Evolutionary conservation across 768 basidiomycete genomes (phyloP).

Genomic region (Phylloporus sp.): DNA sequence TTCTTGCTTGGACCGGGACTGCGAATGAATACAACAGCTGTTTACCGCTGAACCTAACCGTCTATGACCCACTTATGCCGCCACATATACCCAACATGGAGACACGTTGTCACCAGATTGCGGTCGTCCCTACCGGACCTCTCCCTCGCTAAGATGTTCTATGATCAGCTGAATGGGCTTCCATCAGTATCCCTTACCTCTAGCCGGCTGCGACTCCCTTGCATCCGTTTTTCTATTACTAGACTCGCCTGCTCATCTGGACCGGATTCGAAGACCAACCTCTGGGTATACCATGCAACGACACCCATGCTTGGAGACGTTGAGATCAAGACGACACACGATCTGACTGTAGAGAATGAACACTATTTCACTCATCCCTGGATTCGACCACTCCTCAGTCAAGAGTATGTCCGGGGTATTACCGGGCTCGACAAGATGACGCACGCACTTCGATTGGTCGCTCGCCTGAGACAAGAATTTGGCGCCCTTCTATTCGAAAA

Average conservation of each 20-base stretch:
- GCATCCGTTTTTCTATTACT: constrained; percentile 1
- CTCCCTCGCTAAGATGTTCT: not conserved
- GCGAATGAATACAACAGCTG: too few species aligned
- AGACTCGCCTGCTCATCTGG: not conserved
- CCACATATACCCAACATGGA: too few species aligned
- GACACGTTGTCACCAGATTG: too few species aligned
- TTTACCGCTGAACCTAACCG: not conserved
- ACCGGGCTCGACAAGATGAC: not conserved
- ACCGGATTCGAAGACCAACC: too few species aligned
- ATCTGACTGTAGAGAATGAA: not conserved
- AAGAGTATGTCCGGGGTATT: not conserved
- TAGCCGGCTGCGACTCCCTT: not conserved
- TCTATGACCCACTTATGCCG: constrained; percentile 5
- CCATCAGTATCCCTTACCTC: not conserved
- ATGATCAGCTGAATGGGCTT: not conserved
- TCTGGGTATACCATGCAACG: constrained; percentile 1
- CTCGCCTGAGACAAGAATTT: constrained; percentile 6
- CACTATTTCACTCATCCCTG: constrained; percentile 12
- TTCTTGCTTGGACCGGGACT: constrained; percentile 6
- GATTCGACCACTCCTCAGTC: constrained; percentile 7
- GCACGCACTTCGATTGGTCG: not conserved
- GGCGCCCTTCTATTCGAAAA: constrained; percentile 3
- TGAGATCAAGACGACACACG: constrained; percentile 4
- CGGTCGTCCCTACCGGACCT: not conserved
- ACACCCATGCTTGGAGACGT: not conserved